Evolutionary conservation across 2,329 filamentous ascomycete species (phyloP).

Genomic region (Anisogramma anomala): DNA sequence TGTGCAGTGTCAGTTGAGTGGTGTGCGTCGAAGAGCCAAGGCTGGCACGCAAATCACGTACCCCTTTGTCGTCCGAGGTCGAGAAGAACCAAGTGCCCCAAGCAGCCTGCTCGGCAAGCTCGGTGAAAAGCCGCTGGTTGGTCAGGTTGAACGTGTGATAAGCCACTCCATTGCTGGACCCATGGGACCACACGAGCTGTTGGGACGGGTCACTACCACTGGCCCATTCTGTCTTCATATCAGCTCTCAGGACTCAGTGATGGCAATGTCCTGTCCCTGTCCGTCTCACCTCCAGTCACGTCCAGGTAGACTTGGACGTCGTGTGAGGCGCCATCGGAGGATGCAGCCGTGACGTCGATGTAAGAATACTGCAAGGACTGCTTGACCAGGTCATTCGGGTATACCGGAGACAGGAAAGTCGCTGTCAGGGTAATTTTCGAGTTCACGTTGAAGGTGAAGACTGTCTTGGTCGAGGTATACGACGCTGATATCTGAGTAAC

Average conservation of each 20-base stretch:
- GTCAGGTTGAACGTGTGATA: constrained; percentile 54
- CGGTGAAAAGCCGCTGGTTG: constrained; percentile 54
- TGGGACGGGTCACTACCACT: constrained; percentile 46
- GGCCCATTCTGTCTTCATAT: constrained; percentile 49
- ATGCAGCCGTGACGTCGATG: constrained; percentile 50
- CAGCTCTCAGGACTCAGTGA: background rate
- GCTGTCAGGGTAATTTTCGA: constrained; percentile 52
- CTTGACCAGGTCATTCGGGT: constrained; percentile 50
- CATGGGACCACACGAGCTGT: constrained; percentile 52
- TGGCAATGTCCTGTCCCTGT: background rate
- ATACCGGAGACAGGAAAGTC: constrained; percentile 61
- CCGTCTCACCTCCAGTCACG: constrained; percentile 50
- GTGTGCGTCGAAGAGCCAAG: background rate
- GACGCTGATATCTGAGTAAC: constrained; percentile 52
- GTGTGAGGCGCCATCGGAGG: constrained; percentile 50
- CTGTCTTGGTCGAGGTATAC: constrained; percentile 62
- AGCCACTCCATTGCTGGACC: constrained; percentile 36
- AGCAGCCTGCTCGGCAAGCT: constrained; percentile 58
- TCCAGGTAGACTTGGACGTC: constrained; percentile 62
- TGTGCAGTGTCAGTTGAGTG: constrained; percentile 23
- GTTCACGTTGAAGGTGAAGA: constrained; percentile 55
- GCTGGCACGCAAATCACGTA: constrained; percentile 23
- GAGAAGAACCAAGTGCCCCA: constrained; percentile 76
- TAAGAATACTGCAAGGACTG: constrained; percentile 64
- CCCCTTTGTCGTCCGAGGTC: constrained; percentile 41